Conservation (phyloP, 2,329 filamentous ascomycete genomes). For the Lithohypha guttulata region DNA sequence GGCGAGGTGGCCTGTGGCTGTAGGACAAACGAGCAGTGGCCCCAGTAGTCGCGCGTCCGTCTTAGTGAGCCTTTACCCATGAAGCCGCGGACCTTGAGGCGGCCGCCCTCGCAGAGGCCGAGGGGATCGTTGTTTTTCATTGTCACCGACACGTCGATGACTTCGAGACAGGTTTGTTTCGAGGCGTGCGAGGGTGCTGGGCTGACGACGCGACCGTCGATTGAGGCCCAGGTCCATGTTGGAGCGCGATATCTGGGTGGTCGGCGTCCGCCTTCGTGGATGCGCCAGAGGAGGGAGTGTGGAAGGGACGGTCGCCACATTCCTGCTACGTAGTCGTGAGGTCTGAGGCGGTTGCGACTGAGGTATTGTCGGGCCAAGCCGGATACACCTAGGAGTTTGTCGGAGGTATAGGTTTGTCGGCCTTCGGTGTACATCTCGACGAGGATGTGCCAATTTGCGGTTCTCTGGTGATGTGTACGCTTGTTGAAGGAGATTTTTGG, state of each 20-base stretch:
- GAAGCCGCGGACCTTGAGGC: constrained; percentile 20
- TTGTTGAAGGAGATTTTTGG: constrained; percentile 19
- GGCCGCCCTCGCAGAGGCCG: constrained; percentile 15
- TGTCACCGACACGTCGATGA: constrained; percentile 17
- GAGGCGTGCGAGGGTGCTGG: constrained; percentile 15
- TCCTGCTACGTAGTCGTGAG: constrained; percentile 19
- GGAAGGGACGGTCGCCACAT: constrained; percentile 20
- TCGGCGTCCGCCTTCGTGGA: constrained; percentile 15
- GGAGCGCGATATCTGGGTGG: constrained; percentile 20
- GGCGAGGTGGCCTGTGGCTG: constrained; percentile 13
- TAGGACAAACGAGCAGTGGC: constrained; percentile 13
- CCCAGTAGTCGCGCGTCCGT: constrained; percentile 22
- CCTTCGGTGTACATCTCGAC: constrained; percentile 21
- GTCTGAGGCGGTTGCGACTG: constrained; percentile 16
- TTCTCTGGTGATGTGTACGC: constrained; percentile 19
- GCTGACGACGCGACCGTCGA: constrained; percentile 20
- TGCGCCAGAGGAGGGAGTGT: constrained; percentile 20
- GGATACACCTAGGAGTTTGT: constrained; percentile 20
- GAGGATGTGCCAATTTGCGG: constrained; percentile 21
- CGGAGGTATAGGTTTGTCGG: constrained; percentile 17
- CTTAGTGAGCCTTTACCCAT: constrained; percentile 18
- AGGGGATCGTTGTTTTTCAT: constrained; percentile 17
- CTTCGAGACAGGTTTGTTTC: constrained; percentile 20
- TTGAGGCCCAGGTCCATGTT: constrained; percentile 21
- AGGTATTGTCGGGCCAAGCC: constrained; percentile 21